These are phyloP conservation scores for Straminergon stramineum DNA, from an alignment of 225 moss, liverwort and hornwort species.

Conservation along the genomic window DNA sequence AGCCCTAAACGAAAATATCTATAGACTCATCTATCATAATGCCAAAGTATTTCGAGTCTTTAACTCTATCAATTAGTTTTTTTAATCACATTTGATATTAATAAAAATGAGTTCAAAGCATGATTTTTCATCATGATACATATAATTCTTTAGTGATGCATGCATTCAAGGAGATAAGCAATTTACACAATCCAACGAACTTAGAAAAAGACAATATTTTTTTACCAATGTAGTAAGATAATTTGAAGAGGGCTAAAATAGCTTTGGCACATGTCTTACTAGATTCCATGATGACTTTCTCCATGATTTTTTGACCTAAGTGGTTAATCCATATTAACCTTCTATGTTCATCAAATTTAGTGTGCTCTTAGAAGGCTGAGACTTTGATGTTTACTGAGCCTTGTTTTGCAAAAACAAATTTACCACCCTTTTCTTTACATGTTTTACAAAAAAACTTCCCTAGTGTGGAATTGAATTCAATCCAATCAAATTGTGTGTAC, in stretches of 20 bases:
- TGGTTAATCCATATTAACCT: not conserved
- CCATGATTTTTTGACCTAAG: not conserved
- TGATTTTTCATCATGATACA: not conserved
- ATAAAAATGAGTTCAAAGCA: not conserved
- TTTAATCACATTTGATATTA: not conserved
- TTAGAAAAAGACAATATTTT: not conserved
- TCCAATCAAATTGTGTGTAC: too few relatives aligned
- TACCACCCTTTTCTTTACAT: too few relatives aligned
- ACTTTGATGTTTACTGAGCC: too few relatives aligned
- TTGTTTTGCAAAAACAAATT: too few relatives aligned
- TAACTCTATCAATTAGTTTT: not conserved
- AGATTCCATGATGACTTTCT: not conserved
- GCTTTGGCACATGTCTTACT: not conserved
- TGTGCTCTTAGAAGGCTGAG: too few relatives aligned
- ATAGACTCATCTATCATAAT: too few relatives aligned
- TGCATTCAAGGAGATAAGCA: not conserved
- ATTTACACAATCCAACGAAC: not conserved
- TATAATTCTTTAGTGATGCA: not conserved
- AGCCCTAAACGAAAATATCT: too few relatives aligned
- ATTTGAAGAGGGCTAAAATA: not conserved
- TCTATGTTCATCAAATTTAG: too few relatives aligned
- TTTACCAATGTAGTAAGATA: not conserved
- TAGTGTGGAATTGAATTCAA: too few relatives aligned
- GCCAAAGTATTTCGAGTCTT: too few relatives aligned
- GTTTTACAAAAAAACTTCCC: too few relatives aligned